These are phyloP conservation scores for Samsoniella hepiali DNA, from an alignment of 2,329 filamentous ascomycete species.

Conservation along the genomic window DNA sequence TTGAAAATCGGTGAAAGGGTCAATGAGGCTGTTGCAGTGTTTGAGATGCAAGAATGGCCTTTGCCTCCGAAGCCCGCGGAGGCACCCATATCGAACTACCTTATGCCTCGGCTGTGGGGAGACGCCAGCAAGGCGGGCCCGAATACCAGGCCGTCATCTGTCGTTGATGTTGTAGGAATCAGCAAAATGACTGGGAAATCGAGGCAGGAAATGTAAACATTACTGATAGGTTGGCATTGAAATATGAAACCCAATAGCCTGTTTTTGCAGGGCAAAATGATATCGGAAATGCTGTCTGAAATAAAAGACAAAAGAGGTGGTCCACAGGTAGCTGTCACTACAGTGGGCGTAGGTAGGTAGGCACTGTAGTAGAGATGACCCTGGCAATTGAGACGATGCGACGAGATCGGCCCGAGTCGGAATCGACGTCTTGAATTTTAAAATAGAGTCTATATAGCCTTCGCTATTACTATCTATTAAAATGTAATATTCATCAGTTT, in stretches of 20 bases:
- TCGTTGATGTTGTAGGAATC: neutral
- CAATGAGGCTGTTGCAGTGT: neutral
- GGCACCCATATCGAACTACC: neutral
- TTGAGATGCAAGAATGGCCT: neutral
- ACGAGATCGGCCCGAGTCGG: too few relatives aligned
- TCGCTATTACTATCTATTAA: too few relatives aligned
- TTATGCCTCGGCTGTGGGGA: slow-evolving; percentile 1
- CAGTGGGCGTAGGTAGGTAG: too few relatives aligned
- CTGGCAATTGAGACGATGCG: too few relatives aligned
- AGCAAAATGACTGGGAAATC: neutral
- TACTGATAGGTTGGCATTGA: too few relatives aligned
- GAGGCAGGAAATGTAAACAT: neutral
- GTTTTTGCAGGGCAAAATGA: too few relatives aligned
- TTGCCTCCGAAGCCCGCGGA: neutral
- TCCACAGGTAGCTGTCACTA: too few relatives aligned
- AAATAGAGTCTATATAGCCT: too few relatives aligned
- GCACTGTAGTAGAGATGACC: neutral
- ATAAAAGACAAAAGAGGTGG: too few relatives aligned
- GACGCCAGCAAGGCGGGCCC: neutral
- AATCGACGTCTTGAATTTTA: too few relatives aligned
- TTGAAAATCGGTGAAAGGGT: neutral
- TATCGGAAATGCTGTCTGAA: too few relatives aligned
- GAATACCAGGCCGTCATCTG: neutral
- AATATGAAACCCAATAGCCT: too few relatives aligned
- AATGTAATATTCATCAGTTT: neutral